phyloP scores from a whole-genome alignment of 495 filamentous ascomycete species.

The Glonium stellatum region DNA sequence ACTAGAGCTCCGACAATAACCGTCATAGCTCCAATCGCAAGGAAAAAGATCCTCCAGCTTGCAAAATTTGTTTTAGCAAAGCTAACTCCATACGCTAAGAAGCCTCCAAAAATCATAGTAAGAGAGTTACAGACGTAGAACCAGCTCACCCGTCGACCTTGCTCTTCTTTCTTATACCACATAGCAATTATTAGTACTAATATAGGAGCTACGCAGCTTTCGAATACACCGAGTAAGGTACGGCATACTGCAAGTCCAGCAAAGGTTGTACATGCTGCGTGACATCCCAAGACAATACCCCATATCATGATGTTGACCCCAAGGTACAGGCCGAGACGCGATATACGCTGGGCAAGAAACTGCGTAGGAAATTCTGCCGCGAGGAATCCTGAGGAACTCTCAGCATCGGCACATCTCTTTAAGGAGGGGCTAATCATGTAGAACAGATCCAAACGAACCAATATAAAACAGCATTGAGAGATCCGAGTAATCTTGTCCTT shows the following conservation, averaged over 20 bases:
- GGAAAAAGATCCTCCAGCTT: constrained; percentile 21
- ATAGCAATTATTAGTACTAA: constrained; percentile 23
- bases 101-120: constrained; percentile 19
- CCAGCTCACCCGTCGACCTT: constrained; percentile 16
- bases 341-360: constrained; percentile 20
- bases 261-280: constrained; percentile 22
- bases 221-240: constrained; percentile 22
- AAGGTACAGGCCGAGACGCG: constrained; percentile 20
- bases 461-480: constrained; percentile 22
- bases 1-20: neutral
- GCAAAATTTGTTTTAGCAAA: constrained; percentile 14
- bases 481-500: constrained; percentile 20
- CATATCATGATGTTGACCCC: constrained; percentile 24
- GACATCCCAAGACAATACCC: constrained; percentile 16
- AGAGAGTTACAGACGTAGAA: constrained; percentile 20
- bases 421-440: too few species aligned
- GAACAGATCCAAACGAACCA: too few species aligned
- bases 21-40: constrained; percentile 10
- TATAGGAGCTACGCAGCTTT: constrained; percentile 18
- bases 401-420: too few species aligned
- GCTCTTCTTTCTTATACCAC: constrained; percentile 24
- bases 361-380: constrained; percentile 3
- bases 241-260: constrained; percentile 18
- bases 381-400: neutral
- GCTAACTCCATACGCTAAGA: constrained; percentile 16